A percentile compares a stretch with the other conserved stretches of the same genome.
Evolutionary conservation across 352 stramenopile genomes (phyloP).

Genomic region (Aphanomyces euteiches): DNA sequence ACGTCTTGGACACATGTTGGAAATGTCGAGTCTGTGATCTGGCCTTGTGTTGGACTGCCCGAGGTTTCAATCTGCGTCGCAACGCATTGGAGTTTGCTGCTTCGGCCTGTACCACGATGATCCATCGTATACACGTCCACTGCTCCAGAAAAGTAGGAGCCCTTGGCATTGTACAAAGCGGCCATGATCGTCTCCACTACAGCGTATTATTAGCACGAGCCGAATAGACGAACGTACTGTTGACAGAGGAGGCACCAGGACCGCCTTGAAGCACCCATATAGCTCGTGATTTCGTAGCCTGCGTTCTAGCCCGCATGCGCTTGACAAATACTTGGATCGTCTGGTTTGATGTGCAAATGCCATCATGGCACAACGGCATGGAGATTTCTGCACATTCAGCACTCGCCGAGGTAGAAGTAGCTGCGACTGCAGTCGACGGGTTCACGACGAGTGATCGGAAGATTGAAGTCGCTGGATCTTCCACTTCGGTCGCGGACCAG

Average conservation of each 20-base stretch:
- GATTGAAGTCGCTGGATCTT: neutral
- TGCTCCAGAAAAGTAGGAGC: conserved; percentile 30
- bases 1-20: conserved; percentile 41
- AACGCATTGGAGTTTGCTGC: conserved; percentile 42
- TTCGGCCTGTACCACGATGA: conserved; percentile 48
- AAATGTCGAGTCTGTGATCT: conserved; percentile 36
- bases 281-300: neutral
- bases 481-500: neutral
- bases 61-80: conserved; percentile 39
- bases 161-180: conserved; percentile 31
- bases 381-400: conserved; percentile 26
- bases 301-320: conserved; percentile 15
- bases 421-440: neutral
- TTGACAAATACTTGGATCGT: conserved; percentile 38
- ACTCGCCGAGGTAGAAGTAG: neutral
- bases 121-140: conserved; percentile 62
- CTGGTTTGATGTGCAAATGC: conserved; percentile 14
- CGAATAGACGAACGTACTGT: conserved; percentile 35
- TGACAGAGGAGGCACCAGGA: conserved; percentile 39
- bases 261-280: conserved; percentile 51
- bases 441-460: neutral
- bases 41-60: conserved; percentile 35
- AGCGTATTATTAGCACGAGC: conserved; percentile 3
- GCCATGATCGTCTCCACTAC: conserved; percentile 44
- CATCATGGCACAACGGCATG: conserved; percentile 21